Conservation (phyloP, 805 yeast genomes). For the Komagataella pseudopastoris region DNA sequence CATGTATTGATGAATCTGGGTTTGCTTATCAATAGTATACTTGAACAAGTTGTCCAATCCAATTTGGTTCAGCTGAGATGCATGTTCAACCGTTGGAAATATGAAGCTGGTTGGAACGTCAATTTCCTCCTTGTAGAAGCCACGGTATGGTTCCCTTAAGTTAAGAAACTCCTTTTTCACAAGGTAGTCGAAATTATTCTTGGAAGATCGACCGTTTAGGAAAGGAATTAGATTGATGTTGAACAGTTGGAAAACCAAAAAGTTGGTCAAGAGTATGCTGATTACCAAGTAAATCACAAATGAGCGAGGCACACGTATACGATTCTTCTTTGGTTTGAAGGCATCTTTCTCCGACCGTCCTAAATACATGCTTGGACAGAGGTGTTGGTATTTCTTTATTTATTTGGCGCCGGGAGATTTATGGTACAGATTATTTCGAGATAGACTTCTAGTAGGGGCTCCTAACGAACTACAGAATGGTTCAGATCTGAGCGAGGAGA, state of each 20-base stretch:
- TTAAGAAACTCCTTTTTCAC: conserved; percentile 11
- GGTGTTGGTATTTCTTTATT: background rate
- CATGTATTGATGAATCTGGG: conserved; percentile 20
- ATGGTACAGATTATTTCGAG: background rate
- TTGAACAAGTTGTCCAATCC: conserved; percentile 38
- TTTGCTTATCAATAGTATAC: conserved; percentile 29
- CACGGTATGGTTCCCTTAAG: conserved; percentile 19
- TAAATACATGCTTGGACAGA: background rate
- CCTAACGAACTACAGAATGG: background rate
- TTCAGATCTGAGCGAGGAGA: no score
- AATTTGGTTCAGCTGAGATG: conserved; percentile 44
- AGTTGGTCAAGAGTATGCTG: background rate
- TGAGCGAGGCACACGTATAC: background rate
- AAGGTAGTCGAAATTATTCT: conserved; percentile 9
- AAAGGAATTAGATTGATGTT: background rate
- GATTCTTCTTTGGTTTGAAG: background rate
- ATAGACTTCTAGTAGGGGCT: background rate
- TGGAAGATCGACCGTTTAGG: background rate
- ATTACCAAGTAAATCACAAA: background rate
- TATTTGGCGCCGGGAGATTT: background rate
- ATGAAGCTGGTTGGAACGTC: conserved; percentile 39
- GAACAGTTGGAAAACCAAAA: background rate
- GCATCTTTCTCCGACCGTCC: background rate
- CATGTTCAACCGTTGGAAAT: conserved; percentile 67
- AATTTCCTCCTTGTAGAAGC: conserved; percentile 29